A percentile compares a stretch with the other conserved stretches of the same genome.
These are phyloP conservation scores for Piper longum DNA, from an alignment of 164 flowering plant genomes.

Conservation along the genomic window DNA sequence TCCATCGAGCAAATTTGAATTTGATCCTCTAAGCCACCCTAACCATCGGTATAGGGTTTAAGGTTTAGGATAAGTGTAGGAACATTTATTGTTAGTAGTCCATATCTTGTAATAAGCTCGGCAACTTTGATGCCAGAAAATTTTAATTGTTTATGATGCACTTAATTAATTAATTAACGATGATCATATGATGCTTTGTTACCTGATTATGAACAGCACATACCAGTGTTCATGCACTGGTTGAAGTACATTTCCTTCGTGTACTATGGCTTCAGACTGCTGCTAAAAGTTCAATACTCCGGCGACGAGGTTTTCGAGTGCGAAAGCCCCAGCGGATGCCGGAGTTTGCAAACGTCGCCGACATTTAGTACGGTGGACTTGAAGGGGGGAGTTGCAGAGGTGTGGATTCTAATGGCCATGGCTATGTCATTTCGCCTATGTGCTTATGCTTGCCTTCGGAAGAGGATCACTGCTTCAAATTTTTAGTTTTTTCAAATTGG, in stretches of 20 bases:
- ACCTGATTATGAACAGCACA: slow-evolving; percentile 34
- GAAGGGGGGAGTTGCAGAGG: slow-evolving; percentile 66
- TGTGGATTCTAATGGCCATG: slow-evolving; percentile 82
- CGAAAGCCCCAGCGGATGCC: slow-evolving; percentile 56
- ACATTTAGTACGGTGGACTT: slow-evolving; percentile 72
- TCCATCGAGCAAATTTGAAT: too few relatives aligned
- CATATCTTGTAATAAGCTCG: too few relatives aligned
- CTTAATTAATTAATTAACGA: too few relatives aligned
- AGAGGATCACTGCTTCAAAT: slow-evolving; percentile 28
- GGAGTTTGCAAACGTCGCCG: slow-evolving; percentile 69
- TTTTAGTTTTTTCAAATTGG: slow-evolving; percentile 15
- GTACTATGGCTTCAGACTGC: slow-evolving; percentile 81
- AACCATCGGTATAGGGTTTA: too few relatives aligned
- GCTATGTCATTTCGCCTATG: slow-evolving; percentile 50
- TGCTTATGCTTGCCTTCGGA: slow-evolving; percentile 75
- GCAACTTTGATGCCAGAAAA: too few relatives aligned
- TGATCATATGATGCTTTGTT: background rate
- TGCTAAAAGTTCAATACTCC: slow-evolving; percentile 83
- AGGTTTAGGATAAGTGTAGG: too few relatives aligned
- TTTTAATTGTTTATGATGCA: too few relatives aligned
- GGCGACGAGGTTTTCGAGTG: slow-evolving; percentile 75
- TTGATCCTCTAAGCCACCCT: too few relatives aligned
- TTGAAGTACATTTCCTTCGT: slow-evolving; percentile 79
- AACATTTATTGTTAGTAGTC: too few relatives aligned
- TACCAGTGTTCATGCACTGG: slow-evolving; percentile 87